Evolutionary conservation across 2,329 filamentous ascomycete genomes (phyloP).

Genomic region (Alternaria metachromatica): DNA sequence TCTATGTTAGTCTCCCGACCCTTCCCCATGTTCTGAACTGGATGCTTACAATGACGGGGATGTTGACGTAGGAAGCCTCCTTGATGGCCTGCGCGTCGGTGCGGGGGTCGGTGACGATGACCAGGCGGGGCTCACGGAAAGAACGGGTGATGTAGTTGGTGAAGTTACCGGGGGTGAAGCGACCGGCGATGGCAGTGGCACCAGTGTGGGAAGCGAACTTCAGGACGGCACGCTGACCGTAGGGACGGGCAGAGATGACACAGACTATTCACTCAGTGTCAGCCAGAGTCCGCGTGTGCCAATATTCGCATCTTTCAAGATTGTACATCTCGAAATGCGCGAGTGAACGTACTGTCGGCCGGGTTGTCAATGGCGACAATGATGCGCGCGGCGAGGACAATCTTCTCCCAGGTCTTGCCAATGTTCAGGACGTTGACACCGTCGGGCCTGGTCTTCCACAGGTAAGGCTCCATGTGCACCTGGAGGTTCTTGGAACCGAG

Average conservation of each 20-base stretch:
- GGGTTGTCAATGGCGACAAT: conserved; percentile 99
- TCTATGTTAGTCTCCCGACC: conserved; percentile 10
- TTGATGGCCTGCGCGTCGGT: conserved; percentile 99
- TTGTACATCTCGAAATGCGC: conserved; percentile 6
- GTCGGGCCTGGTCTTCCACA: conserved; percentile 99
- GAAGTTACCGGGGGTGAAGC: conserved; percentile 99
- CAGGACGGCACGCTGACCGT: conserved; percentile 98
- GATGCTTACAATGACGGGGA: conserved; percentile 79
- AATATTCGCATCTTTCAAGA: conserved; percentile 6
- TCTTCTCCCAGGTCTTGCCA: conserved; percentile 99
- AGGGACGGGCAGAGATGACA: conserved; percentile 99
- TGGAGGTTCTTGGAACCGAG: conserved; percentile 99
- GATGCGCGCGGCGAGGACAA: conserved; percentile 97
- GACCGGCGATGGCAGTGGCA: conserved; percentile 96
- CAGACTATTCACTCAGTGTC: conserved; percentile 49
- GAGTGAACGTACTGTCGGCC: conserved; percentile 76
- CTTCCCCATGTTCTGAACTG: background rate
- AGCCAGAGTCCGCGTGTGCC: conserved; percentile 10
- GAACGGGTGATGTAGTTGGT: conserved; percentile 99
- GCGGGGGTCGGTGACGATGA: conserved; percentile 98
- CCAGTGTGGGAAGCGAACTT: conserved; percentile 99
- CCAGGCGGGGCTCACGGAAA: conserved; percentile 99
- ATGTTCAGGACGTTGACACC: conserved; percentile 99
- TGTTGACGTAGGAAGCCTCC: conserved; percentile 99
- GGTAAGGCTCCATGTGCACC: conserved; percentile 99